Conservation (phyloP, 305 asterid species). For the Rubia peregrina region DNA sequence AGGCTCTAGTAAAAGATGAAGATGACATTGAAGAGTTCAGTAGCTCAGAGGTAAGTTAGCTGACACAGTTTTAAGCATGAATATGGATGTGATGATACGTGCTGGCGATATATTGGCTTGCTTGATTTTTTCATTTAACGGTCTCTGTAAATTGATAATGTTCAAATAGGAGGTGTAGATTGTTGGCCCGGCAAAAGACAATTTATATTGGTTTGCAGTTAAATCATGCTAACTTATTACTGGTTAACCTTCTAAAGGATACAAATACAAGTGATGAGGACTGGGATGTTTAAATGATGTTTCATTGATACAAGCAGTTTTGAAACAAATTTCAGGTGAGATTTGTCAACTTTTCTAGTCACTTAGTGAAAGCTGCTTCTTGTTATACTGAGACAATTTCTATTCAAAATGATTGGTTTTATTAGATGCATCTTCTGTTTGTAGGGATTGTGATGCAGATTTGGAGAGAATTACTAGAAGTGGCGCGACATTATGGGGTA, state of each 20-base stretch:
- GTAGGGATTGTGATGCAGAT: conserved; percentile 1
- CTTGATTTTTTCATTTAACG: not conserved
- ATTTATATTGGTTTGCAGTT: not conserved
- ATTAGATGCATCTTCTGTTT: conserved; percentile 5
- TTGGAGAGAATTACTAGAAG: not conserved
- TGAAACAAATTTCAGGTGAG: conserved; percentile 8
- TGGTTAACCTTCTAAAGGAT: conserved; percentile 29
- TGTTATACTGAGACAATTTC: not conserved
- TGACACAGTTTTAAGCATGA: conserved; percentile 6
- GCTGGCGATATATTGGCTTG: not conserved
- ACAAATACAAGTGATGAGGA: conserved; percentile 55
- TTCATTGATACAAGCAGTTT: conserved; percentile 7
- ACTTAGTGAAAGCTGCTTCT: not conserved
- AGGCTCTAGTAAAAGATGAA: conserved; percentile 51
- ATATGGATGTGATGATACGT: not conserved
- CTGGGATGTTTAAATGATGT: conserved; percentile 31
- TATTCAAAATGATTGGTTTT: not conserved
- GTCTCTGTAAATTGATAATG: not conserved
- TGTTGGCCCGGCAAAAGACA: not conserved
- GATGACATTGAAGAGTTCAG: conserved; percentile 57
- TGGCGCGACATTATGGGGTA: not conserved
- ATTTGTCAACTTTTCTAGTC: not conserved
- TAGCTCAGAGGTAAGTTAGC: conserved; percentile 33
- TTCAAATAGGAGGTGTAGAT: not conserved
- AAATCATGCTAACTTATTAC: not conserved